Percentiles rank a stretch among this genome's conserved stretches.
These are phyloP conservation scores for Aspergillus ochraceus DNA, from an alignment of 2,329 filamentous ascomycete genomes.

Conservation along the genomic window DNA sequence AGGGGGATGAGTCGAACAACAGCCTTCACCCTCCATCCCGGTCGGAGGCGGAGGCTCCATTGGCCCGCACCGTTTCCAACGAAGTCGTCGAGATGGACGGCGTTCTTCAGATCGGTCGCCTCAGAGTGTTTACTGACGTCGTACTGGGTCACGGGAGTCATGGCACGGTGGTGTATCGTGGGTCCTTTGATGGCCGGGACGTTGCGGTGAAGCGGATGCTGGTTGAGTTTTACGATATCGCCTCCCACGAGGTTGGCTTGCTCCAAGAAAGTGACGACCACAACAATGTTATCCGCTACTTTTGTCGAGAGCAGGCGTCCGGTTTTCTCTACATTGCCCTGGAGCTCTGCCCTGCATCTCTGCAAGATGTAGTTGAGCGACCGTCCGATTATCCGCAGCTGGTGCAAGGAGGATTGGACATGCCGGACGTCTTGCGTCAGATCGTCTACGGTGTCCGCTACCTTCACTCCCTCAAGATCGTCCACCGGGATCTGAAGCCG, in stretches of 20 bases:
- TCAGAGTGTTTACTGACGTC: constrained; percentile 60
- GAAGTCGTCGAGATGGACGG: constrained; percentile 62
- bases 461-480: constrained; percentile 87
- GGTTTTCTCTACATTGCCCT: constrained; percentile 95
- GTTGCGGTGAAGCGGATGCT: constrained; percentile 97
- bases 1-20: constrained; percentile 56
- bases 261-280: constrained; percentile 93
- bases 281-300: constrained; percentile 95
- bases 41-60: constrained; percentile 63
- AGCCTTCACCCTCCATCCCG: constrained; percentile 41
- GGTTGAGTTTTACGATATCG: constrained; percentile 92
- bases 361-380: constrained; percentile 86
- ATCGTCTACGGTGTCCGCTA: constrained; percentile 87
- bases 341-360: constrained; percentile 88
- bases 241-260: constrained; percentile 87
- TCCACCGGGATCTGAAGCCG: constrained; percentile 94
- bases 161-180: constrained; percentile 93
- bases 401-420: constrained; percentile 65
- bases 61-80: constrained; percentile 54
- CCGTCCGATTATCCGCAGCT: constrained; percentile 67
- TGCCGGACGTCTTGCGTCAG: constrained; percentile 80
- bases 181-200: constrained; percentile 88
- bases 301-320: constrained; percentile 82
- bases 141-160: constrained; percentile 79
- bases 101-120: constrained; percentile 59